Evolutionary conservation across 768 basidiomycete genomes (phyloP), one percentile per base, ranked within the genome.

Genomic region (Gautieria morchelliformis): DNA sequence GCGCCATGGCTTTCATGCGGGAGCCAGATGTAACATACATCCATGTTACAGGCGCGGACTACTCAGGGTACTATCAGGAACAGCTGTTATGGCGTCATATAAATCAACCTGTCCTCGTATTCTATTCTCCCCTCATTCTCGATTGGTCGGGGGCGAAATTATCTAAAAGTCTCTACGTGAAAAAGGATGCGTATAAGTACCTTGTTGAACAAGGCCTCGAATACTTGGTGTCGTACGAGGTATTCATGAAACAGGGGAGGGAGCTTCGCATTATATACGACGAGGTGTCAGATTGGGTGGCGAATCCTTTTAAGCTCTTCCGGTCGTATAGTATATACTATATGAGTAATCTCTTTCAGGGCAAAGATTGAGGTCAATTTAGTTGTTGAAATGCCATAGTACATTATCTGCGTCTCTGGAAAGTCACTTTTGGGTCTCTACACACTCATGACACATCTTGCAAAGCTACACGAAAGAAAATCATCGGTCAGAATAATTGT

Each of bases 131-230:
- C 4, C 35, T 37, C 35, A 10, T 9, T 9, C 35, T 37, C 20
- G 69, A 69, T 55, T 70, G 69, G 69, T 59, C 69, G 12, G 67
- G 67, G 0, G 60, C 63, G 1, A 69, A 70, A 50, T 54, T 70
- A 8, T 70, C 68, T 10, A 70, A 70, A 53, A 64, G 62, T 12
- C 59, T 69, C 24, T 70, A 70, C 50, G 27, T 27, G 27, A 61
- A 61, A 46, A 44, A 56, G 1, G 65, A 63, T 2, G 66, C 67
- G 27, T 69, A 69, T 46, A 35, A 60, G 22, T 70, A 70, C 55
- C 58, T 71, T 44, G 50, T 58, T 24, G 60, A 60, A 22, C 53
- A 54, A 12, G 59, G 59, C 2, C 66, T 63, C 63, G 63, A 60
- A 19, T 68, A 66, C 55, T 53, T 70, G 39, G 54, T 70, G 35